Base-by-base conservation (phyloP, 768 basidiomycete genomes). In the Galerina sulciceps region DNA sequence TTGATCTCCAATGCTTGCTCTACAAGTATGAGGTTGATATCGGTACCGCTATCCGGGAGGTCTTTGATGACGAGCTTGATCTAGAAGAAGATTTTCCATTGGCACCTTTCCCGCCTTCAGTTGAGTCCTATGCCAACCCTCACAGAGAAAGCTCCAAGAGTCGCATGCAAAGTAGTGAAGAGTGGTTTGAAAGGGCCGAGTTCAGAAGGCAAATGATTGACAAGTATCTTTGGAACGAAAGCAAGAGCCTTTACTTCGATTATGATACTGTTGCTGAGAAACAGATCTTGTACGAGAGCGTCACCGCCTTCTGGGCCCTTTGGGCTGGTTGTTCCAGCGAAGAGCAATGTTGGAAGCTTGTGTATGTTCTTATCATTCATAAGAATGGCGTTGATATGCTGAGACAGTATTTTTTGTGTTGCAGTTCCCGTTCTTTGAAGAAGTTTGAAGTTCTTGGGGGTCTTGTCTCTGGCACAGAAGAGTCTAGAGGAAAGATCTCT, bases 21-120 rank as follows among this genome's bases (percentile, higher is more conserved):
- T 99, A 96, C 86, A 99, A 99, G 81, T 99, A 98, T 66, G 96
- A 99, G 73, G 85, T 94, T 59, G 96, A 99, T 70, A 99, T 99
- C 60, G 97, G 94, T n/a, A 96, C 94, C 10, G 94, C 95, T 22
- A 98, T 99, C 69, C 86, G 89, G 57, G 94, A 97, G 71, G 89
- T 97, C 59, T 99, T 99, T 66, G 92, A 91, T 66, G 95, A 96
- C 70, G 86, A 92, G 72, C 79, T 99, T 52, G 91, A 96, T 52
- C 74, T 99, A 53, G 94, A 95, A 52, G 94, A 98, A 66, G 93
- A 96, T 58, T 99, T 98, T 72, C 79, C 86, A 2, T 79, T 99
- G 47, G 85, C 93, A 10, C 93, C 96, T 1, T 99, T 96, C 86
- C 96, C 96, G 63, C 93, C 90, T 17, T 86, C 83, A 10, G 82